Conservation (phyloP, 2,329 filamentous ascomycete species). For the Colletotrichum gloeosporioides region DNA sequence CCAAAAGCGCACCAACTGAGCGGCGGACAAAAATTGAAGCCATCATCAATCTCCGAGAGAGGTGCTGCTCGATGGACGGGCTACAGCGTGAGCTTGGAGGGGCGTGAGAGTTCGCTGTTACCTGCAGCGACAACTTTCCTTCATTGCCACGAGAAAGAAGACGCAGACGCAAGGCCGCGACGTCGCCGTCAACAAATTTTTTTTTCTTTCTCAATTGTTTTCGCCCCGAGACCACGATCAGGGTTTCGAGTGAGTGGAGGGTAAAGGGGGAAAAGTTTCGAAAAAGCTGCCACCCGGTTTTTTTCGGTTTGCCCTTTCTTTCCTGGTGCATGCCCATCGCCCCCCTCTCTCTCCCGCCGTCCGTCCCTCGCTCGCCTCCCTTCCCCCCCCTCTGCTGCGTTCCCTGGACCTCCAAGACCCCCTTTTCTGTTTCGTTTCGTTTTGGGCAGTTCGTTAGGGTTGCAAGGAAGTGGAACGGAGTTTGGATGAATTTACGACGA, state of each 20-base stretch:
- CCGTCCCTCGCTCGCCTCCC: background rate
- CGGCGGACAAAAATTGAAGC: background rate
- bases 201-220: background rate
- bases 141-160: background rate
- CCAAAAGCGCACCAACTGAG: background rate
- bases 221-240: background rate
- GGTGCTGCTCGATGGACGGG: background rate
- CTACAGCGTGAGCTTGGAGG: background rate
- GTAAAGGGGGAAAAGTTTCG: background rate
- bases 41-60: background rate
- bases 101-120: background rate
- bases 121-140: background rate
- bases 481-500: conserved; percentile 1
- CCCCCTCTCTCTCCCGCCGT: background rate
- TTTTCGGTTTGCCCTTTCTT: background rate
- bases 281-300: background rate
- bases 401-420: background rate
- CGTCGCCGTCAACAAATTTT: background rate
- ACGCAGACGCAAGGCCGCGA: background rate
- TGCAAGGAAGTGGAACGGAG: conserved; percentile 5
- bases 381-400: background rate
- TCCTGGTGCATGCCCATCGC: background rate
- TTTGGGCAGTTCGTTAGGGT: conserved; percentile 18
- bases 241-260: background rate
- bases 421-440: conserved; percentile 16